Base-by-base conservation (phyloP, 2,329 filamentous ascomycete species). In the Penicillium psychrosexuale region DNA sequence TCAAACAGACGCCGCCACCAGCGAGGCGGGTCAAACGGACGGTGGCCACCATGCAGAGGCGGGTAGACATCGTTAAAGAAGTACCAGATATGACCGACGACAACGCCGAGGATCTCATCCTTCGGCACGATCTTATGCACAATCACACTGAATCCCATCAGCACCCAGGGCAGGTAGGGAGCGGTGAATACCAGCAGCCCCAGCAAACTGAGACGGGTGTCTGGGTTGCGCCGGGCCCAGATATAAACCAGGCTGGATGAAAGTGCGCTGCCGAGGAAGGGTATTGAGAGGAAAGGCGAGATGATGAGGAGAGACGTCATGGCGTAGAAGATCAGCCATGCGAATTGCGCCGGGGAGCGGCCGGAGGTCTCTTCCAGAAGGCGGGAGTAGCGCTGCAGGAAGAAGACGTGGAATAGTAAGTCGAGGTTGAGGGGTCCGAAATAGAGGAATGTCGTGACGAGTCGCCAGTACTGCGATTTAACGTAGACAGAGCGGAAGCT, bases 41-140 rank as follows among this genome's bases (percentile, higher is more conserved):
- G 83, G 48, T 88, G 87, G 17, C 91, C 91, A 60, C 88, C 86
- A 74, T 97, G 90, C 40, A 97, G 82, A 3, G 91, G 89, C 3
- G 94, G 94, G 73, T 96, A 99, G 15, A 99, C 92, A 72, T 99
- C 94, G 56, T 87, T 90, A 74, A 97, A 97, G 77, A 97, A 99
- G 74, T 97, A 99, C 88, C 92, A 97, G 38, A 97, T 82, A 75
- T 99, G 94, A 9, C 94, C 94, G 37, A 97, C 92, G 9, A 94
- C 85, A 15, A 97, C 91, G 4, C 94, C 94, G 78, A 95, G 91
- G 60, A 99, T 88, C 78, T 99, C 94, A 72, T 97, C 94, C 75
- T 95, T 96, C 4, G 94, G 94, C 39, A 97, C 82, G 5, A 83
- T 88, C 7, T 90, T 90, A 71, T 97, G 91, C 71, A 97, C 82